Percentiles rank a stretch among this genome's conserved stretches.
These are phyloP conservation scores for Thymus mandschuricus DNA, from an alignment of 257 asterid genomes.

Conservation along the genomic window DNA sequence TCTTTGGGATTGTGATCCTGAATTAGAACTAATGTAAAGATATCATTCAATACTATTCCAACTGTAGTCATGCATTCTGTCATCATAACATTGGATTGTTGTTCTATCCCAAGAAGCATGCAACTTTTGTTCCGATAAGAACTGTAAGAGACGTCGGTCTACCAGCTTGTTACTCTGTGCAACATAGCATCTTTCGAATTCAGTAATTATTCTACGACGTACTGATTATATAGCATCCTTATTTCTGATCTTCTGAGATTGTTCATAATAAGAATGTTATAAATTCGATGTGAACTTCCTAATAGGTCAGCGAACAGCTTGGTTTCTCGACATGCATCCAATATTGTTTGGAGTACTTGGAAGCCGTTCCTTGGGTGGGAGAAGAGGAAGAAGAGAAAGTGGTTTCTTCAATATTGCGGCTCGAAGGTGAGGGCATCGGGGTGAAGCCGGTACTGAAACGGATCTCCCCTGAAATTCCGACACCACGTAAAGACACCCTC, in stretches of 20 bases:
- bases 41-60: background rate
- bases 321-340: conserved; percentile 69
- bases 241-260: background rate
- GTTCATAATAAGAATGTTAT: background rate
- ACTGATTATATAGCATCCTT: background rate
- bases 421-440: conserved; percentile 67
- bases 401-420: conserved; percentile 62
- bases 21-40: background rate
- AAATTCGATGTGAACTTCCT: conserved; percentile 23
- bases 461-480: conserved; percentile 59
- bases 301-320: conserved; percentile 75
- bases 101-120: background rate
- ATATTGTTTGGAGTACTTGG: conserved; percentile 88
- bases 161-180: background rate
- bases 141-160: too few species aligned
- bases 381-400: conserved; percentile 95
- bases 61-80: background rate
- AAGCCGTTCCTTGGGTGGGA: conserved; percentile 99
- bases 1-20: background rate
- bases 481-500: conserved; percentile 68
- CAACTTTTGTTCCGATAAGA: too few species aligned
- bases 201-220: too few species aligned
- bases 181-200: background rate
- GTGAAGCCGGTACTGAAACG: conserved; percentile 80
- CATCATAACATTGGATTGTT: background rate